Conservation (phyloP, 257 asterid species). For the Primulina tabacum region DNA sequence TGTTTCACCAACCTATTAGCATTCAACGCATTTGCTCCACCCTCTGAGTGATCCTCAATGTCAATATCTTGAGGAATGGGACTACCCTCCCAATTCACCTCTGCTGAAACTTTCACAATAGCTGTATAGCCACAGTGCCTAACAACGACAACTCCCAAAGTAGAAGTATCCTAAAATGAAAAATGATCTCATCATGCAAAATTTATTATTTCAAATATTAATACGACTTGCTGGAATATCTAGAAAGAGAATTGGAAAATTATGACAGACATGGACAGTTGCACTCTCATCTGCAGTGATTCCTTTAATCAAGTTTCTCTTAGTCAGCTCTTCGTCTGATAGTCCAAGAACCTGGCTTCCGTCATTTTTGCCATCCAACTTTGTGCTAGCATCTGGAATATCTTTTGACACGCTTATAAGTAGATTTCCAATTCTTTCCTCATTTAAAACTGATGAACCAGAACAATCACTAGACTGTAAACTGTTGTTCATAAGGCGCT, state of each 20-base stretch:
- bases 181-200: constrained; percentile 18
- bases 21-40: constrained; percentile 80
- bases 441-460: constrained; percentile 29
- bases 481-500: constrained; percentile 33
- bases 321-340: constrained; percentile 49
- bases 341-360: constrained; percentile 61
- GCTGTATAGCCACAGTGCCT: constrained; percentile 68
- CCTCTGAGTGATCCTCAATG: constrained; percentile 70
- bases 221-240: not conserved
- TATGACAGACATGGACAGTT: constrained; percentile 61
- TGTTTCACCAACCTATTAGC: constrained; percentile 53
- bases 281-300: constrained; percentile 85
- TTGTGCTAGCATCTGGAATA: constrained; percentile 55
- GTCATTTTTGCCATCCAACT: constrained; percentile 58
- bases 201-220: constrained; percentile 15
- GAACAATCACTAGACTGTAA: constrained; percentile 24
- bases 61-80: constrained; percentile 55
- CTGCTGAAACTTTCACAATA: constrained; percentile 57
- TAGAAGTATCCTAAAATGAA: constrained; percentile 59
- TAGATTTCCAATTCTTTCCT: constrained; percentile 61
- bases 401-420: constrained; percentile 49
- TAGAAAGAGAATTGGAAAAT: constrained; percentile 1
- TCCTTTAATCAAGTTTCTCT: constrained; percentile 74
- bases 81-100: constrained; percentile 48
- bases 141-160: constrained; percentile 69